Evolutionary conservation across 208 protist genomes (phyloP), one percentile per base, ranked within the genome.

Genomic region (Trypanosoma vivax): DNA sequence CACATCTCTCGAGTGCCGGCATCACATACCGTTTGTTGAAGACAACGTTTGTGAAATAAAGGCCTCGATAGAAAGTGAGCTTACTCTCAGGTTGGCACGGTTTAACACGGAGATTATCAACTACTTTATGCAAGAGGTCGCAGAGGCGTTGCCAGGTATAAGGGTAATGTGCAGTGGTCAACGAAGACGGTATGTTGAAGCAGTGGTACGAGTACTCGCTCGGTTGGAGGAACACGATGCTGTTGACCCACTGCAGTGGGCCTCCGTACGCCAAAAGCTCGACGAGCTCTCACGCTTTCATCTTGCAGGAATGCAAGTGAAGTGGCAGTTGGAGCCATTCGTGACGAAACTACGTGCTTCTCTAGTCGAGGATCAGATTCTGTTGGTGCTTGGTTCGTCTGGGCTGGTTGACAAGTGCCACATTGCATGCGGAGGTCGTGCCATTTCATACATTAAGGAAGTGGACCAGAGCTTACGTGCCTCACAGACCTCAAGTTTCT

Each of bases 61-160:
- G 34, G 11, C 23, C 1, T 50, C 43, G 3, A 63, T 89, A 53
- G 75, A 88, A 51, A 56, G 57, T 5, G 71, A 85, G 41, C 60
- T 88, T 11, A 59, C 88, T 10, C 50, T 70, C 0, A 53, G 65
- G 3, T 56, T 92, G 5, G 81, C 80, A 2, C 80, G 79, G 28
- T 43, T 89, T 25, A 89, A 88, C 64, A 92, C 84, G 48, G 84
- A 88, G 58, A 59, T 92, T 2, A 87, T 92, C 37, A 92, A 92
- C 48, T 79, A 78, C 38, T 76, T 92, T 21, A 51, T 83, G 6
- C 74, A 79, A 31, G 60, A 59, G 25, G 31, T 65, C 2, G 25
- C 6, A n/a, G 31, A 5, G n/a, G 42, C 34, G 7, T 21, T 65
- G 7, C 50, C 31, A 28, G 60, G 34, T 10, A 29, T 65, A 51